Evolutionary conservation across 768 basidiomycete genomes (phyloP).

Genomic region (Leccinellum albellum): DNA sequence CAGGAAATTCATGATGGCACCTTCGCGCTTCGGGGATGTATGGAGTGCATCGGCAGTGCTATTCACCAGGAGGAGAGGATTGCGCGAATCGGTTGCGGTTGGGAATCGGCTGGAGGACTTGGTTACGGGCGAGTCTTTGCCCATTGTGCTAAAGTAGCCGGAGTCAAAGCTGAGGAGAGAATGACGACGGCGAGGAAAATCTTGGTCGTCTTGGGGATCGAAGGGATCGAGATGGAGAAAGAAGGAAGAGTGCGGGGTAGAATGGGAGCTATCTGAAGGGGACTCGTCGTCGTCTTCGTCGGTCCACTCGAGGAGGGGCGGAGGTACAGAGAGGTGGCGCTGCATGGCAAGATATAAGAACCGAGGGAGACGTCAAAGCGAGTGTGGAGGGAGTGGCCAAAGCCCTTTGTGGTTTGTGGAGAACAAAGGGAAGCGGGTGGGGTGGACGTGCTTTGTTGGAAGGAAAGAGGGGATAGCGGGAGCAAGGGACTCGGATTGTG

Average conservation of each 20-base stretch:
- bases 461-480: background rate
- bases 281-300: constrained; percentile 18
- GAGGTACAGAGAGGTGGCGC: constrained; percentile 4
- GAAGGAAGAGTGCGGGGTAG: constrained; percentile 23
- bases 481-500: background rate
- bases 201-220: background rate
- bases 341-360: constrained; percentile 24
- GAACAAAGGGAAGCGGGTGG: constrained; percentile 20
- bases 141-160: constrained; percentile 28
- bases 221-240: constrained; percentile 3
- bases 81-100: constrained; percentile 11
- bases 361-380: constrained; percentile 20
- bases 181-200: constrained; percentile 10
- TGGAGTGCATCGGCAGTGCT: background rate
- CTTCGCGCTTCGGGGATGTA: constrained; percentile 20
- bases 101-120: constrained; percentile 9
- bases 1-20: constrained; percentile 14
- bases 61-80: constrained; percentile 9
- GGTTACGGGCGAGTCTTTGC: constrained; percentile 13
- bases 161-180: constrained; percentile 29
- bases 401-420: constrained; percentile 22
- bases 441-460: constrained; percentile 5
- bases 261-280: constrained; percentile 6
- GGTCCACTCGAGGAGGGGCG: constrained; percentile 9
- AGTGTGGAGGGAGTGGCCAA: constrained; percentile 16